Evolutionary conservation across 2,329 filamentous ascomycete species (phyloP), one percentile per base, ranked within the genome.

Genomic region (Karstenula rhodostoma): DNA sequence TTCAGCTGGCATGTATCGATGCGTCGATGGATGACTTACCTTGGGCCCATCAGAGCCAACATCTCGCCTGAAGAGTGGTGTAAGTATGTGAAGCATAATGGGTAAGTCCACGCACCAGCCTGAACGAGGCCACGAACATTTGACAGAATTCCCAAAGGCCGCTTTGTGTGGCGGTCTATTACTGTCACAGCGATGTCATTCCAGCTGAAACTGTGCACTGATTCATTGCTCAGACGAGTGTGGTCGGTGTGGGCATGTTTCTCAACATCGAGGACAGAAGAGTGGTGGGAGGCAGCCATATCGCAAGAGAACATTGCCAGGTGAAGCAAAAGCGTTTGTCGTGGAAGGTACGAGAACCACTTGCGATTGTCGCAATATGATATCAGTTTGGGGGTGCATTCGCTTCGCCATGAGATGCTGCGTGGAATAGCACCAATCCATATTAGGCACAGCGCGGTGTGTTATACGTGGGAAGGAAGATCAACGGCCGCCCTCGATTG

Each of bases 1-100:
- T 29, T 56, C 4, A 53, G 49, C 37, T 27, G 13, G 46, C 33
- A 15, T 56, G 22, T 23, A 22, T 40, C 23, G 22, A 29, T 27
- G 22, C 2, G 17, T 19, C 17, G 19, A 19, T 32, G 48, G 27
- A 27, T 51, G 13, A 0, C 63, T 10, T 81, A 87, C 78, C 79
- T 82, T 9, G 92, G 92, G 25, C 93, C 93, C 91, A 96, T 94
- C 48, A 96, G 78, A 42, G 92, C 93, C 61, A 92, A 84, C 44
- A 94, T 81, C 70, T 93, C 89, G 32, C 90, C 89, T 73, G 42
- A 17, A 13, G 22, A 37, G 33, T 17, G 87, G 87, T 50, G 19
- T 37, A 23, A 58, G 58, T 50, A 63, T 49, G 58, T 48, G 53
- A 58, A 33, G 33, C 17, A 43, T 37, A 32, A 13, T 33, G 56